A percentile compares a stretch with the other conserved stretches of the same genome.
These are phyloP conservation scores for Poronia punctata DNA, from an alignment of 495 filamentous ascomycete genomes.

Conservation along the genomic window DNA sequence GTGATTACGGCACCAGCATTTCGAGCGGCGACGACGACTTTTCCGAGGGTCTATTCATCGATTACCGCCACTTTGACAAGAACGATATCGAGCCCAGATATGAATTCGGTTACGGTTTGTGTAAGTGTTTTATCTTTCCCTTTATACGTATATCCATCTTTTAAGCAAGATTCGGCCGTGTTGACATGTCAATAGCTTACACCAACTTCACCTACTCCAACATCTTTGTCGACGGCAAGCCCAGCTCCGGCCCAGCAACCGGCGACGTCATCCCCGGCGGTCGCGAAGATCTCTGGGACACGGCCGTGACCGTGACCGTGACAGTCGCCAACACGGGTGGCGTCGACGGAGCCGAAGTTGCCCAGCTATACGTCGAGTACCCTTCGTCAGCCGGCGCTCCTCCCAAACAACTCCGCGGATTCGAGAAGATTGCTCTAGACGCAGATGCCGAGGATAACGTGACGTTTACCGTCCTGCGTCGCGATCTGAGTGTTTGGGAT, in stretches of 20 bases:
- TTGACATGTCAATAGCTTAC: slow-evolving; percentile 36
- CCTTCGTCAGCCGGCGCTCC: slow-evolving; percentile 45
- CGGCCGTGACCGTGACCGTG: slow-evolving; percentile 49
- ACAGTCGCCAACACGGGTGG: slow-evolving; percentile 62
- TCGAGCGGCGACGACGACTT: slow-evolving; percentile 59
- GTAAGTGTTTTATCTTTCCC: slow-evolving; percentile 36
- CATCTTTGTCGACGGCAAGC: slow-evolving; percentile 37
- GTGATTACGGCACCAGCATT: slow-evolving; percentile 68
- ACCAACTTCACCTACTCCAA: slow-evolving; percentile 50
- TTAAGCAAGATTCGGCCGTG: too few relatives aligned
- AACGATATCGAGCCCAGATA: slow-evolving; percentile 49
- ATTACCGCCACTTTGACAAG: slow-evolving; percentile 83
- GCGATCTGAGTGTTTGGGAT: slow-evolving; percentile 56
- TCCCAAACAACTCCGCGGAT: slow-evolving; percentile 50
- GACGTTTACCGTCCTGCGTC: slow-evolving; percentile 41
- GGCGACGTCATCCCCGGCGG: slow-evolving; percentile 59
- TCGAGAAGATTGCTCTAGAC: slow-evolving; percentile 46
- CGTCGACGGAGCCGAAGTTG: slow-evolving; percentile 64
- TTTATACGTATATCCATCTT: too few relatives aligned
- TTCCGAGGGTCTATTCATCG: slow-evolving; percentile 68
- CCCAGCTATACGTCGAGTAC: slow-evolving; percentile 54
- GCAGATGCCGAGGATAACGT: slow-evolving; percentile 37
- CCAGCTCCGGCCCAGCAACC: slow-evolving; percentile 42
- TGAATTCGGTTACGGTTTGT: slow-evolving; percentile 55
- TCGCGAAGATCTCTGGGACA: slow-evolving; percentile 58